Conservation (phyloP, 1,139 yeast species). For the Yamadazyma trypodendri region DNA sequence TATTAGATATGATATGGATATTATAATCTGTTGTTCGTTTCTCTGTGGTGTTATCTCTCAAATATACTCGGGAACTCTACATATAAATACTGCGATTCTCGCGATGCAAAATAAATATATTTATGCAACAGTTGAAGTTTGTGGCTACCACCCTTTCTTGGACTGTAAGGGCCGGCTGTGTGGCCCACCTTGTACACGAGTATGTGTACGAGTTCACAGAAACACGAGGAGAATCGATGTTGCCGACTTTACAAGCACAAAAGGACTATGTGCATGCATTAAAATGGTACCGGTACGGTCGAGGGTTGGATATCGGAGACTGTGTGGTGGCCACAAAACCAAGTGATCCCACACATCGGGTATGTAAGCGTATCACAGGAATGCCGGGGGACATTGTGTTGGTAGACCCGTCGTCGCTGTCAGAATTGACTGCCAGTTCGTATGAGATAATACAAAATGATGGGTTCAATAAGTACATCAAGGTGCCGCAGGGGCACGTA, state of each 20-base stretch:
- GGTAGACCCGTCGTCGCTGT: conserved; percentile 73
- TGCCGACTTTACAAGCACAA: conserved; percentile 76
- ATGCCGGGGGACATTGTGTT: conserved; percentile 90
- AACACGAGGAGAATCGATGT: conserved; percentile 92
- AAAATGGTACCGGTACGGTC: conserved; percentile 59
- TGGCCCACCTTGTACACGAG: conserved; percentile 64
- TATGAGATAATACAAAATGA: conserved; percentile 32
- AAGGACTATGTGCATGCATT: conserved; percentile 81
- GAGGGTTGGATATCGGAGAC: conserved; percentile 73
- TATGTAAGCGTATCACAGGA: conserved; percentile 90
- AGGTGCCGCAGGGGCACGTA: conserved; percentile 86
- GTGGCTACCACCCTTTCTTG: conserved; percentile 37
- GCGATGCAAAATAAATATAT: neutral
- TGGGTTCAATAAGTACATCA: conserved; percentile 58
- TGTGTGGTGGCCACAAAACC: conserved; percentile 88
- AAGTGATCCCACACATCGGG: conserved; percentile 80
- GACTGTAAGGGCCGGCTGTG: conserved; percentile 64
- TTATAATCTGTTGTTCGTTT: no score
- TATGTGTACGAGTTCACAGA: conserved; percentile 74
- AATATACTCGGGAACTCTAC: no score
- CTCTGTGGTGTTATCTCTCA: no score
- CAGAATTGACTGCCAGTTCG: conserved; percentile 45
- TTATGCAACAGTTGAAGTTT: conserved; percentile 25
- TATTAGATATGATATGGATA: conserved; percentile 51
- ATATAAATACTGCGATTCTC: neutral